Evolutionary conservation across 1,284 basidiomycete genomes (phyloP).

Genomic region (Irpex lacteus): DNA sequence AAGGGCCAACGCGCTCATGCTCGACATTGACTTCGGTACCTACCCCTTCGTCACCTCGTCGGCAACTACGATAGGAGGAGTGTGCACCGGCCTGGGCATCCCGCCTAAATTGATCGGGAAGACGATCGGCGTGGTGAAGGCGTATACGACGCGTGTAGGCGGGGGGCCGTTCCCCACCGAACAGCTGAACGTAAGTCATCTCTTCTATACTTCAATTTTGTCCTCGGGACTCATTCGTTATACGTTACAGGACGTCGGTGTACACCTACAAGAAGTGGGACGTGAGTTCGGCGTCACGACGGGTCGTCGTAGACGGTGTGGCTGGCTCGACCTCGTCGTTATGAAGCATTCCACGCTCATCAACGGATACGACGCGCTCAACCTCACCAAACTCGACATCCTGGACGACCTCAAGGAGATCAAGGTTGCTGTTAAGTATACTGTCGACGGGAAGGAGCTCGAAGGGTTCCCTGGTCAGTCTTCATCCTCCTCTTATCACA

Average conservation of each 20-base stretch:
- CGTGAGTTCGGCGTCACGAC: slow-evolving; percentile 92
- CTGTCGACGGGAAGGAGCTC: slow-evolving; percentile 76
- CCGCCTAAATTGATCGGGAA: slow-evolving; percentile 86
- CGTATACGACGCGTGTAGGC: slow-evolving; percentile 97
- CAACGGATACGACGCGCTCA: slow-evolving; percentile 94
- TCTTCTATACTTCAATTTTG: too few species aligned
- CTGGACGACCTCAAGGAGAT: slow-evolving; percentile 87
- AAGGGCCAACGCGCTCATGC: slow-evolving; percentile 99
- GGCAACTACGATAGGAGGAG: slow-evolving; percentile 90
- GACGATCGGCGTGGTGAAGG: slow-evolving; percentile 92
- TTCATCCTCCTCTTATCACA: neutral
- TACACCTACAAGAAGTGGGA: slow-evolving; percentile 92
- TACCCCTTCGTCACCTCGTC: slow-evolving; percentile 98
- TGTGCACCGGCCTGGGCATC: slow-evolving; percentile 94
- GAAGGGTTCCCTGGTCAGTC: slow-evolving; percentile 81
- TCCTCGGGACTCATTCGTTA: too few species aligned
- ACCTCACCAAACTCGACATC: slow-evolving; percentile 96
- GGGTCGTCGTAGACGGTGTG: slow-evolving; percentile 88
- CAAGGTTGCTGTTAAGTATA: slow-evolving; percentile 86
- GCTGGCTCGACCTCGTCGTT: slow-evolving; percentile 97
- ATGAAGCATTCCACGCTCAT: slow-evolving; percentile 91
- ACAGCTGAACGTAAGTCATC: slow-evolving; percentile 77
- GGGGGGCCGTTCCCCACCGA: slow-evolving; percentile 98
- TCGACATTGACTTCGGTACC: slow-evolving; percentile 97
- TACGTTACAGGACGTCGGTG: slow-evolving; percentile 82